Base-by-base conservation (phyloP, 2,329 filamentous ascomycete species). In the Cladosporium sp. region DNA sequence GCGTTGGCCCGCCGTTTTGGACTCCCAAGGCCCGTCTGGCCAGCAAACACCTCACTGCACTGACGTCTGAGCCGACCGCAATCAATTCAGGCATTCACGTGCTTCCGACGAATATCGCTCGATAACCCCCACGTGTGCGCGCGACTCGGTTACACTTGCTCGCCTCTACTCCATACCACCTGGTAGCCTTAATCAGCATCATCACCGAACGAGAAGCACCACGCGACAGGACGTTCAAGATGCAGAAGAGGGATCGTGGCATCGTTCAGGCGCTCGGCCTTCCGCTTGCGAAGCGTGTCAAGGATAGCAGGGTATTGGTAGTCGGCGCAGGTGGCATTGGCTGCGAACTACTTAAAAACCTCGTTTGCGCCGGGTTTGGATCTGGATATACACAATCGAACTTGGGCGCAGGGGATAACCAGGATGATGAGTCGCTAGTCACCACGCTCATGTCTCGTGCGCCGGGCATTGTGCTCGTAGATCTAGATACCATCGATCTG, bases 321-420 rank as follows among this genome's bases (percentile, higher is more conserved):
- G 93, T 99, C 58, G 94, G 94, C 68, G 94, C 94, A 57, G 94
- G 94, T 61, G 94, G 94, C 61, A 99, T 99, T 70, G 94, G 94
- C 66, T 99, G 94, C 77, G 94, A 99, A 77, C 82, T 99, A 7
- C 84, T 99, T 63, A 99, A 99, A 80, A 96, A 97, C 74, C 85
- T 99, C 58, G 91, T 93, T 44, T 86, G 96, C 49, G 89, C 87
- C 42, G 92, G 93, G 64, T 99, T 96, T 66, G 91, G 91, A 64
- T 67, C 60, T 32, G 49, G 48, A n/a, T 47, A 52, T 40, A 47
- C 56, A 20, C 49, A 47, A 20, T 20, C 48, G 20, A 47, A 47
- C 17, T 5, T 39, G 40, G 45, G 35, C 24, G 44, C 40, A n/a
- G 35, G 42, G 13, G 28, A 35, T 19, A 45, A 49, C n/a, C n/a